Evolutionary conservation across 495 filamentous ascomycete genomes (phyloP).

Genomic region (Penicillium waksmanii): DNA sequence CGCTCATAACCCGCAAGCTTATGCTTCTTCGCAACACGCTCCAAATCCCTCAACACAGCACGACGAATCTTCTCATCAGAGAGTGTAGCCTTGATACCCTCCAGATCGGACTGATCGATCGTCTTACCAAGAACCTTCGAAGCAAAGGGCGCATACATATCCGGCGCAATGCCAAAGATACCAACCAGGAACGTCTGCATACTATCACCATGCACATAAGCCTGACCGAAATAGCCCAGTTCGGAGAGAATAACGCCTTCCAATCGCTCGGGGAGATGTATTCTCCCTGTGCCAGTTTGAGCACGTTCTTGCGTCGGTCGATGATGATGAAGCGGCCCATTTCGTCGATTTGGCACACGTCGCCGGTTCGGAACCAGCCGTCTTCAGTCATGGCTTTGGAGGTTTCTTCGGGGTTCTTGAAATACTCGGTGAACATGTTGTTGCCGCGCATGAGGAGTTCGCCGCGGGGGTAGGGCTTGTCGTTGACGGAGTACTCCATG

Average conservation of each 20-base stretch:
- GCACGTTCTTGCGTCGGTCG: constrained; percentile 96
- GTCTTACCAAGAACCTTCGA: constrained; percentile 70
- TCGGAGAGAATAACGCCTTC: constrained; percentile 91
- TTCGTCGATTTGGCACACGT: constrained; percentile 82
- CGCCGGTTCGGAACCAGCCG: constrained; percentile 96
- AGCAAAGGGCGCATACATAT: constrained; percentile 77
- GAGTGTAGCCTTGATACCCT: constrained; percentile 66
- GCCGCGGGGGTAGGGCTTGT: constrained; percentile 91
- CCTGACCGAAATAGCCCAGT: constrained; percentile 74
- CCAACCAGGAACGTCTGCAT: constrained; percentile 81
- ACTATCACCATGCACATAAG: constrained; percentile 90
- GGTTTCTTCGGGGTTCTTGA: constrained; percentile 86
- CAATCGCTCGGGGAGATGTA: constrained; percentile 95
- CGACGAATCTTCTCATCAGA: constrained; percentile 69
- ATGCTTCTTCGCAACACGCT: constrained; percentile 77
- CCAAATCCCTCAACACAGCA: constrained; percentile 78
- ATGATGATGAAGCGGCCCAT: constrained; percentile 89
- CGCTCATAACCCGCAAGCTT: constrained; percentile 91
- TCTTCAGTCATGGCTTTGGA: constrained; percentile 79
- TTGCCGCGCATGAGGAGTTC: constrained; percentile 84
- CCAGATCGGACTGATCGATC: constrained; percentile 63
- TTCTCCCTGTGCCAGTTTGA: constrained; percentile 97
- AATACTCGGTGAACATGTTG: constrained; percentile 81
- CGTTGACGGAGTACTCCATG: constrained; percentile 89
- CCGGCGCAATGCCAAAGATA: constrained; percentile 84